Conservation (phyloP, 495 filamentous ascomycete species). For the Ascodesmis nigricans region DNA sequence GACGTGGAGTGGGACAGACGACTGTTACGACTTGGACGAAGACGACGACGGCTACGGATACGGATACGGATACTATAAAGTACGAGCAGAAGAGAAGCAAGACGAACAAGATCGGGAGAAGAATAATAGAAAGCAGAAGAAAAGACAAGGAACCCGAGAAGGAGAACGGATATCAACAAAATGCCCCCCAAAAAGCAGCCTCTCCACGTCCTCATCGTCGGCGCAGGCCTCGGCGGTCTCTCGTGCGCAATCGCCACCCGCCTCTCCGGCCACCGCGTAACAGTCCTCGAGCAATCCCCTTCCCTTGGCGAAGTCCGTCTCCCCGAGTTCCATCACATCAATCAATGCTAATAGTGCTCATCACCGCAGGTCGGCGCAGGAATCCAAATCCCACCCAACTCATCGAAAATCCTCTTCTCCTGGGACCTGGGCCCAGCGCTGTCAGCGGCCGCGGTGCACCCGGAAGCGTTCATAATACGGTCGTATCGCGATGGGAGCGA, state of each 20-base stretch:
- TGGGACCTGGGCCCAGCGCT: conserved; percentile 18
- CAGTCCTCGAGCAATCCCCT: conserved; percentile 28
- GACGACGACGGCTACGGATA: too few species aligned
- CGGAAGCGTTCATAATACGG: conserved; percentile 12
- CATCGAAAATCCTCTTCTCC: conserved; percentile 21
- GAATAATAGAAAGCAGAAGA: too few species aligned
- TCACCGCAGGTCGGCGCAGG: conserved; percentile 25
- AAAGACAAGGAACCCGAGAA: too few species aligned
- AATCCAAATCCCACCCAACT: conserved; percentile 28
- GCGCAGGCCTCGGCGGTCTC: conserved; percentile 32
- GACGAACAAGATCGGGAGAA: too few species aligned
- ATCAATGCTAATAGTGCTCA: neutral
- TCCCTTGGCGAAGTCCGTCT: conserved; percentile 29
- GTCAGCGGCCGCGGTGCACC: conserved; percentile 8
- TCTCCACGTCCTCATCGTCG: conserved; percentile 29
- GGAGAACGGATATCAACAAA: too few species aligned
- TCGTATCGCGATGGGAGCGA: conserved; percentile 22
- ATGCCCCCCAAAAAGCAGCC: conserved; percentile 1
- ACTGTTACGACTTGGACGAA: too few species aligned
- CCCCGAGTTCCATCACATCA: neutral
- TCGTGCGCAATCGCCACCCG: conserved; percentile 29
- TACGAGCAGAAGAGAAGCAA: too few species aligned
- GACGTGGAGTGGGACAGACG: too few species aligned
- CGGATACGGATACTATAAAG: too few species aligned
- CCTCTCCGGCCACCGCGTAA: conserved; percentile 27